Evolutionary conservation across 805 yeast species (phyloP), one percentile per base, ranked within the genome.

Genomic region (Yarrowia keelungensis): DNA sequence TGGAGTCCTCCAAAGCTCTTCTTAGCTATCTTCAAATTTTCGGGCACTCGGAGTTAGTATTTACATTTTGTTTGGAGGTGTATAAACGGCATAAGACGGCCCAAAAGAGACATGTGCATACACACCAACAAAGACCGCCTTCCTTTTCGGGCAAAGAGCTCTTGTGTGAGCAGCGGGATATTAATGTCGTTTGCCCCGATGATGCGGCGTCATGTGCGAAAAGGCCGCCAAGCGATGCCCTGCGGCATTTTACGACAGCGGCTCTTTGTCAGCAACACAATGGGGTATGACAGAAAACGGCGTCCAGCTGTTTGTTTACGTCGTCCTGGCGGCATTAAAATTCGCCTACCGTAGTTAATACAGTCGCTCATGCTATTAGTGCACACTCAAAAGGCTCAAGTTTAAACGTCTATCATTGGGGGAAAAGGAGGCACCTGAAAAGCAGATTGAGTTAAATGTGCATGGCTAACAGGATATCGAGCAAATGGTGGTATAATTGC

Each of bases 121-220:
- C 45, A 53, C 59, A 53, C 59, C 59, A 53, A 53, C 59, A 53
- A 53, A 53, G 59, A 53, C 59, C 2, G 16, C n/a, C 45, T 38
- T 53, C 59, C 59, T 15, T 22, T 38, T 38, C 8, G 32, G 59
- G 59, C 19, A 12, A 35, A 9, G 19, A 19, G 59, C 35, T 38
- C 59, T 53, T 39, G 16, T 53, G 16, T 15, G 19, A 15, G n/a
- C 32, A 53, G 58, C 59, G 59, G 59, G 59, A 53, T 39, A 53
- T 38, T 53, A 39, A 53, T 19, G 35, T 8, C 26, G 35, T 12
- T 38, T 38, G 32, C 43, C 42, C 58, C 42, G 58, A 51, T 51
- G 58, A 36, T 53, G 59, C 59, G 58, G 58, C 58, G 45, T 53
- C 59, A 53, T 53, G 59, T 53, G 39, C 51, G 14, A 14, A 8